Evolutionary conservation across 495 filamentous ascomycete genomes (phyloP).

Genomic region (Podospora pseudopauciseta): DNA sequence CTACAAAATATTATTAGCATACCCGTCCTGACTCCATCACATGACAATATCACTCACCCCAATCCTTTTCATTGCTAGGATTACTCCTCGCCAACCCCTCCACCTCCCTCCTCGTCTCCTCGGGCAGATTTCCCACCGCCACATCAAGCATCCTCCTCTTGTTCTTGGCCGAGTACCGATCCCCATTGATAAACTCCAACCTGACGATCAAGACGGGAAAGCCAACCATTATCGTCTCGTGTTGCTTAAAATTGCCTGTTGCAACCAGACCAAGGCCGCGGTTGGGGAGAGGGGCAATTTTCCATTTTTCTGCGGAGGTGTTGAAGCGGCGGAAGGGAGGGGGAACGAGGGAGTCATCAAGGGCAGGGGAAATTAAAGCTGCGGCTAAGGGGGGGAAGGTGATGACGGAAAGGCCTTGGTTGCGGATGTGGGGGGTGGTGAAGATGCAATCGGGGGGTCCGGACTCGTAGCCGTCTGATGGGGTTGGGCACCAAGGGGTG

Average conservation of each 20-base stretch:
- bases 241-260: slow-evolving; percentile 20
- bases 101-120: slow-evolving; percentile 19
- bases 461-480: not conserved
- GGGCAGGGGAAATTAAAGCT: not conserved
- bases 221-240: slow-evolving; percentile 30
- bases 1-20: no score
- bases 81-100: slow-evolving; percentile 60
- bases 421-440: slow-evolving; percentile 8
- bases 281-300: slow-evolving; percentile 23
- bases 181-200: slow-evolving; percentile 27
- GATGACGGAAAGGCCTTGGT: slow-evolving; percentile 15
- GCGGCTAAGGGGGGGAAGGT: slow-evolving; percentile 12
- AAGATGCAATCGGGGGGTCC: slow-evolving; percentile 15
- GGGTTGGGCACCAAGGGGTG: not conserved
- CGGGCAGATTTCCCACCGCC: slow-evolving; percentile 25
- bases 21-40: no score
- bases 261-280: slow-evolving; percentile 33
- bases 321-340: not conserved
- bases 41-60: slow-evolving; percentile 22
- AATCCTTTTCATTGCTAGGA: slow-evolving; percentile 50
- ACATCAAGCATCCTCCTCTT: slow-evolving; percentile 23
- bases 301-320: slow-evolving; percentile 13
- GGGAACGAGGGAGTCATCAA: slow-evolving; percentile 7
- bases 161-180: slow-evolving; percentile 13
- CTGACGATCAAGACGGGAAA: slow-evolving; percentile 29